Evolutionary conservation across 495 filamentous ascomycete genomes (phyloP).

Genomic region (Peziza echinospora): DNA sequence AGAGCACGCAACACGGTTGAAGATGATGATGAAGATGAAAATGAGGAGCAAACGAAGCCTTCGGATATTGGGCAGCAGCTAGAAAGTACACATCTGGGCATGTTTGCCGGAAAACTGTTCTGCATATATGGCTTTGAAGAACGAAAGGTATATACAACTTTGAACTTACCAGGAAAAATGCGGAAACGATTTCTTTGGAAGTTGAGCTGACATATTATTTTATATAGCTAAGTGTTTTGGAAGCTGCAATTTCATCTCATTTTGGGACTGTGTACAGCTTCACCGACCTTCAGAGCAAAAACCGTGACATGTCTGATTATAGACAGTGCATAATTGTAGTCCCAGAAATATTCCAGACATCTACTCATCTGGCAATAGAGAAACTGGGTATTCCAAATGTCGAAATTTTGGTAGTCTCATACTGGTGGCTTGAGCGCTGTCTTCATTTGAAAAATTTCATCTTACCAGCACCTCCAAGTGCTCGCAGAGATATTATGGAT

Average conservation of each 20-base stretch:
- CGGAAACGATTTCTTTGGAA: too few species aligned
- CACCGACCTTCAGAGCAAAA: too few species aligned
- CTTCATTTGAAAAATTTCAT: slow-evolving; percentile 50
- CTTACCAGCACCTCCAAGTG: slow-evolving; percentile 25
- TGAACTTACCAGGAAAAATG: background rate
- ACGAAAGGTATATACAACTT: slow-evolving; percentile 12
- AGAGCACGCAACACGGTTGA: slow-evolving; percentile 5
- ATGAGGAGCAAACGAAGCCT: background rate
- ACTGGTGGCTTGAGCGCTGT: slow-evolving; percentile 85
- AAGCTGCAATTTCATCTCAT: slow-evolving; percentile 24
- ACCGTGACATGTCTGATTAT: slow-evolving; percentile 18
- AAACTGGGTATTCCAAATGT: slow-evolving; percentile 25
- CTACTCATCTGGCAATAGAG: background rate
- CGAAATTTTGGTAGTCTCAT: slow-evolving; percentile 37
- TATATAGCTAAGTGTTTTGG: too few species aligned
- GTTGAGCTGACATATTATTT: too few species aligned
- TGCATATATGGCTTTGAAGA: slow-evolving; percentile 40
- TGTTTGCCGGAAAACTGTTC: slow-evolving; percentile 38
- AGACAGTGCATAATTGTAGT: background rate
- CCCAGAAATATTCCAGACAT: background rate
- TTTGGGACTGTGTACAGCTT: slow-evolving; percentile 25
- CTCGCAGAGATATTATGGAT: background rate
- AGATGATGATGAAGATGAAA: background rate
- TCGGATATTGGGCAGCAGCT: too few species aligned
- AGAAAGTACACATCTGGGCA: too few species aligned